Evolutionary conservation across 768 basidiomycete species (phyloP), one percentile per base, ranked within the genome.

Genomic region (Leccinum sublutescens): DNA sequence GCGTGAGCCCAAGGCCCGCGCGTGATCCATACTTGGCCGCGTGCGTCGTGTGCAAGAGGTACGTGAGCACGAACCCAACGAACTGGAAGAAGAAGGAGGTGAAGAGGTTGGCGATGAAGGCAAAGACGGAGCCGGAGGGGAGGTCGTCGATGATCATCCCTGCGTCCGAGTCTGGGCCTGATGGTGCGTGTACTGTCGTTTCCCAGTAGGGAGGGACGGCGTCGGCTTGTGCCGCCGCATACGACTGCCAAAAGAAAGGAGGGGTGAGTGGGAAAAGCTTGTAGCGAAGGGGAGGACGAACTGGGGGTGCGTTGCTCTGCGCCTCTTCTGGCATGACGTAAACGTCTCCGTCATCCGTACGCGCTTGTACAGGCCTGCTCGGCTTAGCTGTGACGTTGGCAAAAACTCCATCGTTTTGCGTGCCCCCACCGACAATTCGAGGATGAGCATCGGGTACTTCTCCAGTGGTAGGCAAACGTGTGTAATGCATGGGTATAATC

Each of bases 31-130:
- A 92, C 73, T 95, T 95, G 60, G 89, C 92, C 1, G 97, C 93
- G 69, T 98, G 95, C 1, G 94, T 89, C 12, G 87, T 87, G 75
- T 91, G 89, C 2, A 98, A 86, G 65, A 98, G 86, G 68, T 94
- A 97, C 1, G 95, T 97, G 76, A 99, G 82, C 59, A 90, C 74
- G 80, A 91, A 94, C 54, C 93, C 95, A 67, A 96, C 83, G 73
- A 98, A 95, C 76, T 98, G 95, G 88, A 99, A 98, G 77, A 95
- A 93, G 77, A 90, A 90, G 7, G 93, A 95, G 58, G 93, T 86
- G 77, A 95, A 83, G 56, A 89, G 71, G 74, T 92, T 93, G 76
- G 85, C 78, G 62, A 85, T 67, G 75, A 94, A 95, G n/a, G 86
- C 72, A 73, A 84, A 74, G 66, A 85, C 70, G 4, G 89, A 87